These are phyloP conservation scores for Chalciporus piperatoides DNA, from an alignment of 1,284 basidiomycete genomes.

Conservation along the genomic window DNA sequence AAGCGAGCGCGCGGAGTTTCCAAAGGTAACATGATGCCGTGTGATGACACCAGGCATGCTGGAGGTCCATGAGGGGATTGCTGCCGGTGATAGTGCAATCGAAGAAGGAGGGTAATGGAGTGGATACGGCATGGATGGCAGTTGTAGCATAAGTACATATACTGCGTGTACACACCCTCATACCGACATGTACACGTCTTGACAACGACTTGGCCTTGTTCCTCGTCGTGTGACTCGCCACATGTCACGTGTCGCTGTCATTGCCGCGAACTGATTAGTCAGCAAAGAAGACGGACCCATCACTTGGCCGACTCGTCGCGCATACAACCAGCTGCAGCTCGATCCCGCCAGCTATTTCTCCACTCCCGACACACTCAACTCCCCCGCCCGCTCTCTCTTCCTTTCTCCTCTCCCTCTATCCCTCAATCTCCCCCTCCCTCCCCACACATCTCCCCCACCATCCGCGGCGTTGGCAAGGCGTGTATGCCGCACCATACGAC, in stretches of 20 bases:
- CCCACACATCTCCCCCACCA: slow-evolving; percentile 8
- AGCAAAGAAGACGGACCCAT: slow-evolving; percentile 30
- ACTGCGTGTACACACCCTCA: too few relatives aligned
- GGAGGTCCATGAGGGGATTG: slow-evolving; percentile 26
- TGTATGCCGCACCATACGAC: slow-evolving; percentile 29
- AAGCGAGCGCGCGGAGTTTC: slow-evolving; percentile 71
- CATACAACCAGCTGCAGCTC: slow-evolving; percentile 27
- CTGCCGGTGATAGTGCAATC: slow-evolving; percentile 12
- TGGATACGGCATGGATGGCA: not conserved
- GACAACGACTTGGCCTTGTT: too few relatives aligned
- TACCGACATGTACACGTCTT: too few relatives aligned
- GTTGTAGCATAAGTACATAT: not conserved
- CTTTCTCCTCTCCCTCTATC: not conserved
- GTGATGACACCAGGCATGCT: slow-evolving; percentile 17
- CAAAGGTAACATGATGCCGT: slow-evolving; percentile 47
- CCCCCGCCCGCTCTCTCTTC: not conserved
- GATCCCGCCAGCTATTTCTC: slow-evolving; percentile 18
- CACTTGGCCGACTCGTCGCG: slow-evolving; percentile 22
- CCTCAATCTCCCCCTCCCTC: not conserved
- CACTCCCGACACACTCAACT: not conserved
- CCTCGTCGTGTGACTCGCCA: not conserved
- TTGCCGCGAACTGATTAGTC: slow-evolving; percentile 31
- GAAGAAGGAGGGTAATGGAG: slow-evolving; percentile 25
- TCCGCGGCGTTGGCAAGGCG: slow-evolving; percentile 21
- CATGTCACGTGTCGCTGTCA: slow-evolving; percentile 5